Percentiles rank a stretch among this genome's conserved stretches.
These are phyloP conservation scores for Penicillium fimorum DNA, from an alignment of 495 filamentous ascomycete genomes.

Conservation along the genomic window DNA sequence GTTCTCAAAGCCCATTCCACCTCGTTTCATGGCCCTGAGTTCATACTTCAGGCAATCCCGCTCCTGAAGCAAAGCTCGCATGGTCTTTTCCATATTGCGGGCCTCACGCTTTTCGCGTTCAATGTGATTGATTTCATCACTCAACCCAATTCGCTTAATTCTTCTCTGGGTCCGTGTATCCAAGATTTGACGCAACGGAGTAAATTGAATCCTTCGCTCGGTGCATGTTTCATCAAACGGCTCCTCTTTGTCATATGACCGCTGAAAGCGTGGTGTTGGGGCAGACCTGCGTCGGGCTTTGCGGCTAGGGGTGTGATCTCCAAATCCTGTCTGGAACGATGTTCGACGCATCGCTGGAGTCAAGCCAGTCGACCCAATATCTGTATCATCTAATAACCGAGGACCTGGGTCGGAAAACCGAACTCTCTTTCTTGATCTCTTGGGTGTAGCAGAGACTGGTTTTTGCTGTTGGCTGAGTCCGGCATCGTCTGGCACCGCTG, in stretches of 20 bases:
- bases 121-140: slow-evolving; percentile 71
- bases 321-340: slow-evolving; percentile 37
- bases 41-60: slow-evolving; percentile 52
- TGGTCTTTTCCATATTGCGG: slow-evolving; percentile 49
- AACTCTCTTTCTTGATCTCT: slow-evolving; percentile 57
- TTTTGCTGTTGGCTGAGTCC: slow-evolving; percentile 1
- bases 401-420: slow-evolving; percentile 73
- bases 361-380: slow-evolving; percentile 56
- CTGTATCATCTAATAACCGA: slow-evolving; percentile 26
- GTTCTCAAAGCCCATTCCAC: slow-evolving; percentile 28
- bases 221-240: slow-evolving; percentile 25
- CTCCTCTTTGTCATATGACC: slow-evolving; percentile 29
- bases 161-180: slow-evolving; percentile 70
- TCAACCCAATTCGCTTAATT: slow-evolving; percentile 67
- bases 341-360: slow-evolving; percentile 65
- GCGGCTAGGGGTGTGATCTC: slow-evolving; percentile 41
- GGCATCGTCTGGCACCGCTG: neutral
- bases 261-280: slow-evolving; percentile 27
- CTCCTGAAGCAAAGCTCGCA: slow-evolving; percentile 40
- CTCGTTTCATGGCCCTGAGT: slow-evolving; percentile 42
- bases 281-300: slow-evolving; percentile 40
- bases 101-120: slow-evolving; percentile 53
- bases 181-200: slow-evolving; percentile 65
- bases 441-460: slow-evolving; percentile 24
- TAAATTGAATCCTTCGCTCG: slow-evolving; percentile 56